phyloP scores from a whole-genome alignment of 2,329 filamentous ascomycete species.

The Calonectria crousiana region DNA sequence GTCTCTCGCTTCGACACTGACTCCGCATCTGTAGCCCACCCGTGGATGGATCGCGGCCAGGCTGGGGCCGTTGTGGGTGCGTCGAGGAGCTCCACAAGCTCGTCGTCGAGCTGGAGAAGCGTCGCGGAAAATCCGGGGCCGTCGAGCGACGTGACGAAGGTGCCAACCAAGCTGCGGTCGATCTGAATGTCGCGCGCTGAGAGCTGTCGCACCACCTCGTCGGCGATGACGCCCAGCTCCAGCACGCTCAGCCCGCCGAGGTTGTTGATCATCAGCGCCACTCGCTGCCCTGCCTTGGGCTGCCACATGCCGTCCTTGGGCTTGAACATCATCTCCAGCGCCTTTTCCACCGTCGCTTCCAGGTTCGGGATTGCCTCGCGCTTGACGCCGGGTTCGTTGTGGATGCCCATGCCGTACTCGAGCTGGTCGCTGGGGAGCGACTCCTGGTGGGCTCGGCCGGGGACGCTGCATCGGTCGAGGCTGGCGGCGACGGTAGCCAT shows the following conservation, averaged over 20 bases:
- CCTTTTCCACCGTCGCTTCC: constrained; percentile 33
- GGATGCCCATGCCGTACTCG: constrained; percentile 44
- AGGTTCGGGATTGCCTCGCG: constrained; percentile 33
- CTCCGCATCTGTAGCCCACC: constrained; percentile 32
- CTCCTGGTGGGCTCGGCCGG: constrained; percentile 36
- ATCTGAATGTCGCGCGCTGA: constrained; percentile 20
- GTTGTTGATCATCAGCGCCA: constrained; percentile 42
- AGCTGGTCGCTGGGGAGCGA: constrained; percentile 34
- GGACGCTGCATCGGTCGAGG: constrained; percentile 41
- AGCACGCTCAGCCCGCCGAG: constrained; percentile 40
- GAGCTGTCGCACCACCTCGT: constrained; percentile 39
- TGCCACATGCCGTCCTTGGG: constrained; percentile 41
- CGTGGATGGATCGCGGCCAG: constrained; percentile 40
- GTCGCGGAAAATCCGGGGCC: constrained; percentile 41
- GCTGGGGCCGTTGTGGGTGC: constrained; percentile 39
- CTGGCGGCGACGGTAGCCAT: constrained; percentile 43
- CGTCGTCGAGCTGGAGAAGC: constrained; percentile 36
- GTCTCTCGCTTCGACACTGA: constrained; percentile 32
- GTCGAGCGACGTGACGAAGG: constrained; percentile 41
- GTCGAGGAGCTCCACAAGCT: constrained; percentile 35
- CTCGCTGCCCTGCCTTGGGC: constrained; percentile 28
- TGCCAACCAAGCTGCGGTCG: constrained; percentile 35
- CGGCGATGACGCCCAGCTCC: constrained; percentile 40
- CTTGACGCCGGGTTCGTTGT: constrained; percentile 43
- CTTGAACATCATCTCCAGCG: constrained; percentile 38